Base-by-base conservation (phyloP, 2,329 filamentous ascomycete species). In the Hymenoscyphus scutula region DNA sequence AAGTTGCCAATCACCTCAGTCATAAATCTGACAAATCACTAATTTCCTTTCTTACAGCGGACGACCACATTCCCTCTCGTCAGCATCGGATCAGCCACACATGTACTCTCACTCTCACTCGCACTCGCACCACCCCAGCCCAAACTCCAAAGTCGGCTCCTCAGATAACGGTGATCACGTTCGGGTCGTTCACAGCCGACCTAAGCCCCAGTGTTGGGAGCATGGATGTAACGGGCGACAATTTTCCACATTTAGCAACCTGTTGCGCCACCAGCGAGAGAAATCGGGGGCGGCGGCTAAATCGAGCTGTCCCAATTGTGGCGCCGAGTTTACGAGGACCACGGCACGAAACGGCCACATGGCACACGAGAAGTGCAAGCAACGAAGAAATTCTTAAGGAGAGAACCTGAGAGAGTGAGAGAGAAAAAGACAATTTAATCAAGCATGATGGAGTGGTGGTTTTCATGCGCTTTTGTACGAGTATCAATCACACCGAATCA, bases 141-240 rank as follows among this genome's bases (percentile, higher is more conserved):
- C 67, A 75, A 78, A 61, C 48, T 65, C 65, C 77, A 79, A 65
- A 74, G 76, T 41, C 74, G 79, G 53, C 79, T 65, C 74, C 10
- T 72, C 76, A 61, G 77, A 77, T 25, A 72, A 72, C n/a, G 75
- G 76, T 29, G 77, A 77, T 56, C 76, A 86, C 67, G 86, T 91
- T 45, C 83, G 90, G 63, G 85, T 92, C 17, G 82, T 92, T 19
- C 89, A 90, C 74, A 88, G 86, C 69, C 84, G 90, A 67, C 92
- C 92, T n/a, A 96, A 96, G 78, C 92, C 93, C 54, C 92, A 96
- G 74, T 97, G 94, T 77, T 98, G 91, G 91, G 94, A 97, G 65
- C 94, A 98, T 73, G 94, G 93, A 11, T 98, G 94, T 80, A 97
- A 97, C 72, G 94, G 94, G 23, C 88, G 93, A 32, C 91, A 96